Conservation (phyloP, 1,139 yeast genomes). For the Candida sp. region DNA sequence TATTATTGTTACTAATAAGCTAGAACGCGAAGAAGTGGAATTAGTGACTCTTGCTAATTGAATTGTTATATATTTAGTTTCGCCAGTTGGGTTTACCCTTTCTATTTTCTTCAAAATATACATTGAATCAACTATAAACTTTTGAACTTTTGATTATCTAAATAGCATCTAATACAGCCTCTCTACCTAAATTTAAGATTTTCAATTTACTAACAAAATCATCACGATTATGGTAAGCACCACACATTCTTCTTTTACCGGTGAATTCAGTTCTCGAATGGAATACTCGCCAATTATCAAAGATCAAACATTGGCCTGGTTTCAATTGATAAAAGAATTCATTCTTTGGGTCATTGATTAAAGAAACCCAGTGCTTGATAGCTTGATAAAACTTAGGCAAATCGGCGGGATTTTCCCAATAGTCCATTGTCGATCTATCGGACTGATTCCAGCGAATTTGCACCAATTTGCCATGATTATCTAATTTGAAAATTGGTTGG, state of each 20-base stretch:
- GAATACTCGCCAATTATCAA: conserved; percentile 76
- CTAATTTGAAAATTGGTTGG: conserved; percentile 61
- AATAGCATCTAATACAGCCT: conserved; percentile 39
- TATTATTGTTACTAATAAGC: too few relatives aligned
- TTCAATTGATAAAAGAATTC: conserved; percentile 55
- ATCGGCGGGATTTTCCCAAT: conserved; percentile 51
- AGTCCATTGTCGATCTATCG: conserved; percentile 66
- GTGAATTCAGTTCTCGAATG: conserved; percentile 71
- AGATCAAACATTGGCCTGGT: conserved; percentile 69
- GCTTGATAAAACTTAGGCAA: conserved; percentile 60
- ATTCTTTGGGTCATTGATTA: conserved; percentile 50
- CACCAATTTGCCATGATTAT: conserved; percentile 47
- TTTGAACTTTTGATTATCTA: conserved; percentile 6
- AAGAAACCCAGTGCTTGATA: conserved; percentile 52
- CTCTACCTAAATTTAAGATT: conserved; percentile 50
- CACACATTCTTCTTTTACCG: conserved; percentile 73
- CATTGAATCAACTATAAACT: background rate
- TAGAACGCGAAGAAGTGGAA: too few relatives aligned
- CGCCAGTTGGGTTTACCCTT: too few relatives aligned
- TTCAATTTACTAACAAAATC: conserved; percentile 60
- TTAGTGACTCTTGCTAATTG: too few relatives aligned
- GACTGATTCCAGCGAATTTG: conserved; percentile 79
- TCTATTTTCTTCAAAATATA: background rate
- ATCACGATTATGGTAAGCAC: conserved; percentile 71
- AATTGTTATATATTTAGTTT: too few relatives aligned